Evolutionary conservation across 768 basidiomycete species (phyloP).

Genomic region (Suillus subalutaceus): DNA sequence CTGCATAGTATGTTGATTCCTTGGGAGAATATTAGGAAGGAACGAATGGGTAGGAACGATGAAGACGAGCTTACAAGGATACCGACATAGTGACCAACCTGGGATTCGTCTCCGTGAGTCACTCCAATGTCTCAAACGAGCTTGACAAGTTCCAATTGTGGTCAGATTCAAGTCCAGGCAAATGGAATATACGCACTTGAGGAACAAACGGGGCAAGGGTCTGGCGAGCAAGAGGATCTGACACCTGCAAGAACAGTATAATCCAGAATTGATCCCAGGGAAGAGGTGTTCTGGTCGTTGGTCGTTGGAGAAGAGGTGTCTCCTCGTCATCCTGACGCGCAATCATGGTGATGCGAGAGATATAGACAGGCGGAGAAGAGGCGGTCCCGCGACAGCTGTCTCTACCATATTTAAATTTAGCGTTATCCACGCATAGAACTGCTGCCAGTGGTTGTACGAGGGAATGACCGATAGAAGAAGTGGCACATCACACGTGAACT

Average conservation of each 20-base stretch:
- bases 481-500: too few relatives aligned
- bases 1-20: constrained; percentile 52
- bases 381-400: too few relatives aligned
- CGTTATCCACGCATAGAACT: too few relatives aligned
- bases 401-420: too few relatives aligned
- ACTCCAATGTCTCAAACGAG: constrained; percentile 34
- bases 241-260: constrained; percentile 67
- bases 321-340: constrained; percentile 49
- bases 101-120: constrained; percentile 47
- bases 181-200: constrained; percentile 39
- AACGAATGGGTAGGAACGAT: constrained; percentile 32
- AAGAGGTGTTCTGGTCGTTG: constrained; percentile 48
- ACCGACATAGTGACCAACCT: constrained; percentile 51
- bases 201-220: constrained; percentile 78
- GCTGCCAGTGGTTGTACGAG: too few relatives aligned
- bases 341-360: background rate
- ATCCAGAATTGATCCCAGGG: constrained; percentile 72
- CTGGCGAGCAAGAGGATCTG: constrained; percentile 72
- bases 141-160: constrained; percentile 12
- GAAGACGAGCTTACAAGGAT: constrained; percentile 40
- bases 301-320: constrained; percentile 51
- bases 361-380: too few relatives aligned
- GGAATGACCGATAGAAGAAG: too few relatives aligned
- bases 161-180: background rate
- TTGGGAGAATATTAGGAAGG: constrained; percentile 17